Percentiles rank a stretch among this genome's conserved stretches.
Conservation (phyloP, 1,284 basidiomycete genomes). For the Coriolopsis trogii region DNA sequence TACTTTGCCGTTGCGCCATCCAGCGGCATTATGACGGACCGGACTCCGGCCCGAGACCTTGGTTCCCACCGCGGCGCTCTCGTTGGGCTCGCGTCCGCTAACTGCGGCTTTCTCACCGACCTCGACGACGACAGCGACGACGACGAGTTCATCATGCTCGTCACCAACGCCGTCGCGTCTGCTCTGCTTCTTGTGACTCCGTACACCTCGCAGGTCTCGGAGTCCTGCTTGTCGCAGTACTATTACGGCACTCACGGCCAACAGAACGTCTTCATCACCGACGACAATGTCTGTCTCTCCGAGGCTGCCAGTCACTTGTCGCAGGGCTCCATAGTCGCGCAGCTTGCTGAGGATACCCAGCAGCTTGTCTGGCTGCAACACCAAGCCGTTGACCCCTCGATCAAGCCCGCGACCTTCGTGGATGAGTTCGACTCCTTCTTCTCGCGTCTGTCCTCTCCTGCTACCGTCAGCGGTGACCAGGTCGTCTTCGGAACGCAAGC, state of each 20-base stretch:
- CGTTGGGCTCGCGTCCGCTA: no score
- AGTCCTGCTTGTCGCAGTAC: slow-evolving; percentile 48
- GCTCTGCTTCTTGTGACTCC: slow-evolving; percentile 30
- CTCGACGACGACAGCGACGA: slow-evolving; percentile 4
- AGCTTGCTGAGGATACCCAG: slow-evolving; percentile 12
- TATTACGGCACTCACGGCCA: slow-evolving; percentile 58
- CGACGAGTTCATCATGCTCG: slow-evolving; percentile 17
- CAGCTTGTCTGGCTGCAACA: slow-evolving; percentile 68
- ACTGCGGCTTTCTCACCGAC: no score
- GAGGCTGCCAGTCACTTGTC: slow-evolving; percentile 14
- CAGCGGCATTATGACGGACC: no score
- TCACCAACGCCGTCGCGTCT: slow-evolving; percentile 21
- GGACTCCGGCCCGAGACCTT: no score
- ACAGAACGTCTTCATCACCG: slow-evolving; percentile 51
- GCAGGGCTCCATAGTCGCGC: slow-evolving; percentile 14
- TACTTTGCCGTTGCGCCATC: no score
- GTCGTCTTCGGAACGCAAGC: slow-evolving; percentile 33
- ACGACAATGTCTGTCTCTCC: slow-evolving; percentile 33
- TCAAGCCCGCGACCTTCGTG: slow-evolving; percentile 18
- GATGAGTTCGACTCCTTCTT: slow-evolving; percentile 38
- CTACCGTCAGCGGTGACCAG: slow-evolving; percentile 26
- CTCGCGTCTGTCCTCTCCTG: slow-evolving; percentile 23
- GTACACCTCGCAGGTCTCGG: slow-evolving; percentile 24
- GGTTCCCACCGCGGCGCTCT: no score
- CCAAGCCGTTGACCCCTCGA: slow-evolving; percentile 46